Base-by-base conservation (phyloP, 2,329 filamentous ascomycete species). In the Tolypocladium capitatum region DNA sequence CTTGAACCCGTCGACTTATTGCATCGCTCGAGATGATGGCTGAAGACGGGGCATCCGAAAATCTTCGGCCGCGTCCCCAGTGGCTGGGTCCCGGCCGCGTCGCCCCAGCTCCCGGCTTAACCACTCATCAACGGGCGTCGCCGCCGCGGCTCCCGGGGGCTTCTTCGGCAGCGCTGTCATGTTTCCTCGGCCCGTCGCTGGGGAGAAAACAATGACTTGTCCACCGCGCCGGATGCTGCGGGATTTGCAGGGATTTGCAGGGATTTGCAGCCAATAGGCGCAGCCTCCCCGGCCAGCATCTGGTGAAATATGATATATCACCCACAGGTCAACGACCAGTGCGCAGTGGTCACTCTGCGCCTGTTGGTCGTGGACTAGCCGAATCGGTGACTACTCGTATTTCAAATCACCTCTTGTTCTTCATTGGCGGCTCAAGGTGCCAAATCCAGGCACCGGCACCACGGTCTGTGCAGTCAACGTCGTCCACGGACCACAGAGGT, bases 271-370 rank as follows among this genome's bases (percentile, higher is more conserved):
- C 31, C 43, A 9, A 45, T 35, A 47, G 24, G 20, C 36, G 38
- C 48, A 47, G 46, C 40, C 45, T 46, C 36, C 31, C 31, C 28
- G 24, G 7, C 40, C 28, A 30, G 7, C 40, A 48, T 48, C 33
- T 50, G 30, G 34, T 21, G 20, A 47, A 52, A 52, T 48, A 42
- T 53, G 53, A 54, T 50, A 3, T 47, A 41, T 55, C 52, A 28
- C 48, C 52, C 50, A 48, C 52, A 49, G 36, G 28, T 31, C n/a
- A 45, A 34, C 34, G 24, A 27, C 2, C 36, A 27, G 38, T 16
- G 38, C 24, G 3, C 5, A 5, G 3, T 5, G 3, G 24, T 5
- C 24, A 24, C 24, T 24, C 5, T 24, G 24, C 24, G 24, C 3
- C 24, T 24, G 24, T 24, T 24, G 24, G 24, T 24, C 24, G 24